Conservation (phyloP, 129 eudicot species). For the Escallonia rubra region DNA sequence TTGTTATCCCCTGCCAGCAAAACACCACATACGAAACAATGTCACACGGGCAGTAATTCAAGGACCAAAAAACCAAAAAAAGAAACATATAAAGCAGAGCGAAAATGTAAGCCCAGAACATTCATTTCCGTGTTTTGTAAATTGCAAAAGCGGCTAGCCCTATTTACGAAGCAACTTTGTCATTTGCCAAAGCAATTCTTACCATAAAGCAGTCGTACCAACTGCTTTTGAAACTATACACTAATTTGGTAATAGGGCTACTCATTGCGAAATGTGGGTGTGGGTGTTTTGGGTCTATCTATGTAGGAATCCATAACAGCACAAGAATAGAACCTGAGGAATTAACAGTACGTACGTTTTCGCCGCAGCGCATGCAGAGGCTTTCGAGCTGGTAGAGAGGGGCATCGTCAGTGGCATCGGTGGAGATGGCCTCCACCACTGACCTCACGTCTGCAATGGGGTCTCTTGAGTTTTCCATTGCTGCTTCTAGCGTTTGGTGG, state of each 20-base stretch:
- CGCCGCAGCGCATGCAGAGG: slow-evolving; percentile 89
- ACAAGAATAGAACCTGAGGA: too few species aligned
- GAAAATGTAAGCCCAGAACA: not conserved
- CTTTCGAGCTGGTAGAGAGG: slow-evolving; percentile 79
- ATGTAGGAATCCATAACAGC: too few species aligned
- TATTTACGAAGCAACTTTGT: not conserved
- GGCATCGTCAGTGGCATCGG: slow-evolving; percentile 46
- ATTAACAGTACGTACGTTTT: slow-evolving; percentile 42
- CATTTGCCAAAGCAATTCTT: not conserved
- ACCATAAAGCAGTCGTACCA: not conserved
- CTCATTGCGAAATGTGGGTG: too few species aligned
- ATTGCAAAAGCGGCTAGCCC: not conserved
- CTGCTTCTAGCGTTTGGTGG: too few species aligned
- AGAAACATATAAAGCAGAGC: not conserved
- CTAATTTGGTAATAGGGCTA: too few species aligned
- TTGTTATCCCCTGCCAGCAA: slow-evolving; percentile 73
- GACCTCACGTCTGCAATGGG: slow-evolving; percentile 54
- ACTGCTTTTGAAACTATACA: too few species aligned
- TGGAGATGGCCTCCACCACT: slow-evolving; percentile 68
- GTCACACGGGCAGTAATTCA: not conserved
- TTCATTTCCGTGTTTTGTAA: too few species aligned
- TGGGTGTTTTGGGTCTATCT: too few species aligned
- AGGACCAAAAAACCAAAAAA: not conserved
- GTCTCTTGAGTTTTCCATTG: slow-evolving; percentile 15
- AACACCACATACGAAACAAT: slow-evolving; percentile 4